A percentile compares a stretch with the other conserved stretches of the same genome.
phyloP scores from a whole-genome alignment of 345 rosid species.

The Hibiscus tridactylites region DNA sequence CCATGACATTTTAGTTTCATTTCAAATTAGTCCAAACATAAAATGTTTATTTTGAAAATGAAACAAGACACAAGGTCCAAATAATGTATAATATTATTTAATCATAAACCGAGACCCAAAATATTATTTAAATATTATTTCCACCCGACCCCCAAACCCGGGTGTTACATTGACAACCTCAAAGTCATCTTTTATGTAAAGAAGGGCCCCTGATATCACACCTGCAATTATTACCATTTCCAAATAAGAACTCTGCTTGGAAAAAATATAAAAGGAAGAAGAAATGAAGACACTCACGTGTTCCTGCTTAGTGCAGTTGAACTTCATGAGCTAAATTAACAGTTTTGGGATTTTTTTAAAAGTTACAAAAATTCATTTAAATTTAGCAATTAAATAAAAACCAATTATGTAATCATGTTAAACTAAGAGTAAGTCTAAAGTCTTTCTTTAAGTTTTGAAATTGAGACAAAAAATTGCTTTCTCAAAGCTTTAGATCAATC shows the following conservation, averaged over 20 bases:
- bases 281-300: neutral
- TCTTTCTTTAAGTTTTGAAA: neutral
- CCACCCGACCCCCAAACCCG: too few species aligned
- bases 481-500: neutral
- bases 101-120: too few species aligned
- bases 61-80: too few species aligned
- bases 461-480: neutral
- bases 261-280: neutral
- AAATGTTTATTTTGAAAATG: too few species aligned
- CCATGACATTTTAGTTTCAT: too few species aligned
- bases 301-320: neutral
- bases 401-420: neutral
- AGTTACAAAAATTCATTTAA: neutral
- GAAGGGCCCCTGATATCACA: conserved; percentile 93
- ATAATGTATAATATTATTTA: too few species aligned
- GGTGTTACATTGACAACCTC: conserved; percentile 58
- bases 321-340: neutral
- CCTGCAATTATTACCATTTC: conserved; percentile 33
- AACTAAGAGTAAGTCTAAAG: too few species aligned
- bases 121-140: too few species aligned
- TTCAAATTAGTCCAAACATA: too few species aligned
- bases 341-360: neutral
- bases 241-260: neutral
- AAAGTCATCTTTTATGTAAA: conserved; percentile 92
- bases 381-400: neutral